Evolutionary conservation across 805 yeast species (phyloP), one percentile per base, ranked within the genome.

Genomic region (Wickerhamiella dianesei): DNA sequence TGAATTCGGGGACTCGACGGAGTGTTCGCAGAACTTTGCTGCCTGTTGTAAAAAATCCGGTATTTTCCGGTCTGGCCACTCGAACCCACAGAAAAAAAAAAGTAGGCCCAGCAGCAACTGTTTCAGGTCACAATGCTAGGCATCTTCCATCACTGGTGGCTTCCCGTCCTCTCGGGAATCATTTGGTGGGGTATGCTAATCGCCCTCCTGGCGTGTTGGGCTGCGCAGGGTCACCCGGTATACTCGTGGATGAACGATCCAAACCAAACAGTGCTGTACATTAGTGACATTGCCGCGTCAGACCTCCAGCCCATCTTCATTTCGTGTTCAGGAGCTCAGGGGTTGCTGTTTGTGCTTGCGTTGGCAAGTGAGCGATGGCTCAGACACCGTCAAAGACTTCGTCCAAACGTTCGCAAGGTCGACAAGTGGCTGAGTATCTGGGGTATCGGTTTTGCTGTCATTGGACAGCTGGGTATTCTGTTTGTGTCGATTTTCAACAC

Each of bases 181-280:
- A 80, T 78, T 14, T 88, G 96, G 96, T 82, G 87, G 77, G 95
- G 83, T 3, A 84, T 86, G 95, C 73, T 88, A 9, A 78, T 81
- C 3, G 84, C 95, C 3, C 67, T 89, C 74, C 59, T 88, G 53
- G 62, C 72, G 2, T 74, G 79, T 53, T 88, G 96, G 96, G 75
- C 82, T 2, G 72, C 69, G 3, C 85, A 84, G 58, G 96, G 95
- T 1, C 74, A 74, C 41, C 95, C 95, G 0, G 67, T 73, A 12
- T 82, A 83, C 59, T 60, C 68, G 47, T 78, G 77, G 53, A 73
- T 77, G 70, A 64, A 60, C 0, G 50, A 64, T 3, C 76, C 53
- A 56, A 45, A 52, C 37, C 61, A 58, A 47, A 64, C 35, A 74
- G 79, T 85, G 2, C 56, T 64, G 37, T 89, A 82, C 64, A 76